Evolutionary conservation across 2,329 filamentous ascomycete species (phyloP), one percentile per base, ranked within the genome.

Genomic region (Trichophyton simii): DNA sequence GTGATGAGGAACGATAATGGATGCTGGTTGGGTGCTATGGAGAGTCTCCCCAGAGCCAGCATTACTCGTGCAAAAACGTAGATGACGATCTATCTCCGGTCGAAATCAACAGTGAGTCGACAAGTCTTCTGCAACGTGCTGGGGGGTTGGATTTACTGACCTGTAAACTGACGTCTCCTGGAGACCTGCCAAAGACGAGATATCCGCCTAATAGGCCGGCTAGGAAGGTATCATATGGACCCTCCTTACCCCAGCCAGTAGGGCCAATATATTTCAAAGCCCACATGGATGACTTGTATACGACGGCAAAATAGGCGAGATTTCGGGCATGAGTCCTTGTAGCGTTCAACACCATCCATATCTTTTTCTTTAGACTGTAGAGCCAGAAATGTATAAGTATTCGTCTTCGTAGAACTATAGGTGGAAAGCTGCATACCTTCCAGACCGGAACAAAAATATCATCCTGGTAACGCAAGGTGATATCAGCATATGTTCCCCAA

Each of bases 41-140:
- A 84, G 62, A 97, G 78, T 70, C 90, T 89, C 36, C 91, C 94
- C 25, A 95, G 77, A 7, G 89, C 89, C 38, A 99, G 83, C 63
- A 87, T 82, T 15, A 96, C 94, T 66, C 94, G 86, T 57, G 94
- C 94, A 72, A 96, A 96, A 65, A 99, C 88, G 78, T 99, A 99
- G 69, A 97, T 89, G 73, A 96, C 91, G 72, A 99, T 99, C 80
- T 99, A 60, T 18, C 54, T 15, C 34, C 41, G 13, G 20, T 11
- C 28, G 25, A 38, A 55, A 57, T 34, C 36, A 48, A 54, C 6
- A 9, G 34, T 28, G 59, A 25, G 15, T 31, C n/a, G 25, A 36
- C 22, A 20, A 13, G n/a, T 8, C n/a, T 44, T 28, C n/a, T n/a
- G 6, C n/a, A 18, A 22, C 13, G 54, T 1, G 15, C 55, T 65